Base-by-base conservation (phyloP, 768 basidiomycete genomes). In the Termitomyces sp. region DNA sequence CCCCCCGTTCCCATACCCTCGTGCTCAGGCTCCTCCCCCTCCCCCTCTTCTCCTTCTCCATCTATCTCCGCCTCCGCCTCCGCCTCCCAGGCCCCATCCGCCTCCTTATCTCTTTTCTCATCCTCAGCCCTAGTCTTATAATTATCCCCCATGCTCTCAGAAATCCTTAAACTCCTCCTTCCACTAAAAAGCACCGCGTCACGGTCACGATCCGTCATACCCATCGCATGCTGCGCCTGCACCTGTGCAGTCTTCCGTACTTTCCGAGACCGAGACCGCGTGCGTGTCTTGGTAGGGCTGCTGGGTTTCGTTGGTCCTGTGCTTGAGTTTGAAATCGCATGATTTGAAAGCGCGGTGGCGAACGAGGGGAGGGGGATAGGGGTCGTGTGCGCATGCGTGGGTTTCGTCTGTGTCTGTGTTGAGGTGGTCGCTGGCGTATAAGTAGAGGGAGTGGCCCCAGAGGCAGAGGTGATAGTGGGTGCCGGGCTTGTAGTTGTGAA, bases 321-420 rank as follows among this genome's bases (percentile, higher is more conserved):
- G 36, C 24, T 26, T 1, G 14, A 8, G 12, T 51, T 51, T 26
- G 16, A 16, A 3, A 18, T 39, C 12, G 14, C 10, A 27, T 51
- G 12, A 36, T 22, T 36, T 10, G 51, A 33, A 20, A 58, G 46
- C 18, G 70, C 67, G 5, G 75, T 77, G 5, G 77, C 76, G 60
- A 78, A 78, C 3, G 77, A 77, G 8, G 77, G 76, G 18, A 76
- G 62, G 5, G 74, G 71, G 33, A 78, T 75, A 7, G 68, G 67
- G 20, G 70, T 64, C 7, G 42, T 57, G 36, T 55, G 52, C n/a
- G n/a, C n/a, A n/a, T n/a, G n/a, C n/a, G n/a, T n/a, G n/a, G n/a
- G n/a, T 2, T 59, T 55, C 6, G 51, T n/a, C 14, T 18, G 22
- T 26, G 34, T 9, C 3, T 32, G 43, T 55, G 51, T 18, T 56